Percentiles rank a stretch among this genome's conserved stretches.
Conservation (phyloP, 2,329 filamentous ascomycete species). For the Beauveria sp. region DNA sequence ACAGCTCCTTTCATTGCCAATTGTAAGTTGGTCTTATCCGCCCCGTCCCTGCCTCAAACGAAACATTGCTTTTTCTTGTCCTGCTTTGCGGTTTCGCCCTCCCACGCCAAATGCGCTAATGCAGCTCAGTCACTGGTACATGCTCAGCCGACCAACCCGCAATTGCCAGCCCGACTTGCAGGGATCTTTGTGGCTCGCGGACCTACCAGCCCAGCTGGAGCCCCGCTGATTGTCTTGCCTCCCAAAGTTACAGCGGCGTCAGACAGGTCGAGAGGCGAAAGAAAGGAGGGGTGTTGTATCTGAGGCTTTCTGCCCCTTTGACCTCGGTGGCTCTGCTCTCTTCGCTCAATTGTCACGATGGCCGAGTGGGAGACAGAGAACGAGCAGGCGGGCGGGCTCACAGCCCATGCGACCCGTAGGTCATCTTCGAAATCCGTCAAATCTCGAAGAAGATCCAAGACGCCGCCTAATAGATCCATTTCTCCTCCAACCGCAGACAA, state of each 20-base stretch:
- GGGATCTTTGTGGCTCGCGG: conserved; percentile 13
- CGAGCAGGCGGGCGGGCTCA: conserved; percentile 40
- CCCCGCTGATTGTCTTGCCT: conserved; percentile 11
- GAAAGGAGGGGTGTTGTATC: not conserved
- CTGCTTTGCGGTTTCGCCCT: conserved; percentile 10
- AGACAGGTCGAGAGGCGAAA: not conserved
- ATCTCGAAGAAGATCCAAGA: conserved; percentile 47
- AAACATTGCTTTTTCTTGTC: conserved; percentile 4
- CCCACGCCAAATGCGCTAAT: not conserved
- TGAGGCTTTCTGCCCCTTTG: not conserved
- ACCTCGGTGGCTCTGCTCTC: not conserved
- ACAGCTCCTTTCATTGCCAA: not conserved
- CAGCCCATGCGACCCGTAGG: conserved; percentile 26
- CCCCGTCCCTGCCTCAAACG: not conserved
- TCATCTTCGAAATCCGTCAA: conserved; percentile 6
- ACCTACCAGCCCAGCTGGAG: not conserved
- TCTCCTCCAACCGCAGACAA: conserved; percentile 42
- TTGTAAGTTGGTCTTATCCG: not conserved
- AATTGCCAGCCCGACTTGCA: conserved; percentile 14
- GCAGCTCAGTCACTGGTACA: conserved; percentile 8
- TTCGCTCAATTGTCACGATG: conserved; percentile 30
- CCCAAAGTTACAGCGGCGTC: not conserved
- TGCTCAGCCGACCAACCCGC: conserved; percentile 7
- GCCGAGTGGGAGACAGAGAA: conserved; percentile 56
- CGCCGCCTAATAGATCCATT: conserved; percentile 42